phyloP scores from a whole-genome alignment of 805 yeast species.

The Candida insectorum region DNA sequence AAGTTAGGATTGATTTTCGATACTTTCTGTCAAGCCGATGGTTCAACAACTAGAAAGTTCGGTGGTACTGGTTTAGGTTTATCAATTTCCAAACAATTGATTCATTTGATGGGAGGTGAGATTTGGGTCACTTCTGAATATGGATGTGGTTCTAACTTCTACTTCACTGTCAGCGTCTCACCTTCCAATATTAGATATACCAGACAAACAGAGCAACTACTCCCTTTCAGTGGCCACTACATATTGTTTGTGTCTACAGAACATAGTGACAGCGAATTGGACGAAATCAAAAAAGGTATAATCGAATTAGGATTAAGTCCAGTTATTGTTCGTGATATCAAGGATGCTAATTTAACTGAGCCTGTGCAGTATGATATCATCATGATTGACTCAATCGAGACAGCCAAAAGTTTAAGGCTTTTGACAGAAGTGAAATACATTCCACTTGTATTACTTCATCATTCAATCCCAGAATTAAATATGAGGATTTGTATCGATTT shows the following conservation, averaged over 20 bases:
- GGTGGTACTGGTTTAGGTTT: conserved; percentile 93
- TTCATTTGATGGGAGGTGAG: conserved; percentile 90
- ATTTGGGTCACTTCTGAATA: conserved; percentile 84
- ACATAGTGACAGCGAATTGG: conserved; percentile 49
- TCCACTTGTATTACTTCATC: conserved; percentile 77
- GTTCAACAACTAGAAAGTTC: conserved; percentile 86
- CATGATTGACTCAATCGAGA: conserved; percentile 75
- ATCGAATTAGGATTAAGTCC: conserved; percentile 59
- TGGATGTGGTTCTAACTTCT: conserved; percentile 80
- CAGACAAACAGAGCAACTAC: conserved; percentile 62
- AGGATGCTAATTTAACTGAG: conserved; percentile 53
- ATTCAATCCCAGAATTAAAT: conserved; percentile 70
- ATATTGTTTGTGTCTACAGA: conserved; percentile 68
- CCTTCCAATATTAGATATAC: conserved; percentile 62
- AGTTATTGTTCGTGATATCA: conserved; percentile 52
- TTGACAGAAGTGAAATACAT: conserved; percentile 78
- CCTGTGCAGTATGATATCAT: conserved; percentile 73
- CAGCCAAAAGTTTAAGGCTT: conserved; percentile 64
- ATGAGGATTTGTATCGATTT: conserved; percentile 80
- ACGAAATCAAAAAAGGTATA: conserved; percentile 51
- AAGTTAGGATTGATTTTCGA: conserved; percentile 83
- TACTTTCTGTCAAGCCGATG: conserved; percentile 91
- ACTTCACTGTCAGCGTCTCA: conserved; percentile 75
- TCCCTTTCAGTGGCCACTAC: conserved; percentile 69
- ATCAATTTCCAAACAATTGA: conserved; percentile 81